Conservation (phyloP, 2,329 filamentous ascomycete species). For the Arthrobotrys entomopaga region DNA sequence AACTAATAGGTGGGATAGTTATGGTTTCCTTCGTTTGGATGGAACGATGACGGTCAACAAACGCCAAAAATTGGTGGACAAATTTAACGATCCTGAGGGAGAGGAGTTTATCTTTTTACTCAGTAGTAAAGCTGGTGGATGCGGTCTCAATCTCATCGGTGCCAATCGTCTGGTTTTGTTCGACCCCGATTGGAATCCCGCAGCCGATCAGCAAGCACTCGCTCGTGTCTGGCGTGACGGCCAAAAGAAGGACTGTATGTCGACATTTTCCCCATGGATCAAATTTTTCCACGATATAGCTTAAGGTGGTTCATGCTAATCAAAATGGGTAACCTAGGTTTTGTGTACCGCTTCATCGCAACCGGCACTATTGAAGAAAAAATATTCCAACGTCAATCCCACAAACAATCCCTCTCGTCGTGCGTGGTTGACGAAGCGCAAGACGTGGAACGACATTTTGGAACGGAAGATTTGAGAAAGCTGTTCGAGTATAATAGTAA, state of each 20-base stretch:
- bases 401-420: conserved; percentile 95
- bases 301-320: neutral
- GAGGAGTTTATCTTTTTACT: conserved; percentile 94
- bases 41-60: conserved; percentile 99
- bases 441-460: conserved; percentile 97
- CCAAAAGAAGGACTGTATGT: conserved; percentile 90
- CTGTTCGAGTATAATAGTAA: conserved; percentile 89
- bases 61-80: conserved; percentile 94
- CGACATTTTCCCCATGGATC: too few relatives aligned
- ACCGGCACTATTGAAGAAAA: conserved; percentile 99
- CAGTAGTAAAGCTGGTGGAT: conserved; percentile 95
- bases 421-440: conserved; percentile 97
- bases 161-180: conserved; percentile 95
- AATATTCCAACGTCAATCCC: conserved; percentile 97
- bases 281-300: too few relatives aligned
- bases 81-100: conserved; percentile 93
- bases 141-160: conserved; percentile 93
- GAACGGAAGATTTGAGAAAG: conserved; percentile 86
- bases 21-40: conserved; percentile 88
- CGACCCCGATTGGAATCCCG: conserved; percentile 96
- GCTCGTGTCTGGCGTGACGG: conserved; percentile 98
- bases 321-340: conserved; percentile 62
- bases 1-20: conserved; percentile 62
- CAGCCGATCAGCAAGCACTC: conserved; percentile 94
- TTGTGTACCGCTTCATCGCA: conserved; percentile 98